These are phyloP conservation scores for Spongispora temasekensis DNA, from an alignment of 1,284 basidiomycete species.

Conservation along the genomic window DNA sequence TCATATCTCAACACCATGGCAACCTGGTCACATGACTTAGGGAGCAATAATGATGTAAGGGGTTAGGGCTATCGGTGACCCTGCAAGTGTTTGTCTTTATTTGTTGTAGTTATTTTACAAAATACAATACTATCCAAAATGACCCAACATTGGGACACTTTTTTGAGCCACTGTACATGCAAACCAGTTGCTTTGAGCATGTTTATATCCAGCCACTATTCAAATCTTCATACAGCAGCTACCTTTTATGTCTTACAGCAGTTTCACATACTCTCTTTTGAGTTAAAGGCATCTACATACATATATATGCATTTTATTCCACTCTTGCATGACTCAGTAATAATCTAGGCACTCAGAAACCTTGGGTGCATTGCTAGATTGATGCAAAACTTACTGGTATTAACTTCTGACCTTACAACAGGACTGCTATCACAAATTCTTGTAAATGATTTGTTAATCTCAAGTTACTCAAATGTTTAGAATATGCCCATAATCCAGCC, in stretches of 20 bases:
- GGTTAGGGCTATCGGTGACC: no score
- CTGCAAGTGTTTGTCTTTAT: no score
- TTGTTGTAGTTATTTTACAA: no score
- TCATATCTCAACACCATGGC: no score
- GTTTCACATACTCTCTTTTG: conserved; percentile 19
- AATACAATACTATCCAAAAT: no score
- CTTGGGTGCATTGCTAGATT: background rate
- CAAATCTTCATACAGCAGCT: conserved; percentile 14
- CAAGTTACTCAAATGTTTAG: conserved; percentile 14
- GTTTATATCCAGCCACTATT: conserved; percentile 4
- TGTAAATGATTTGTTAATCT: conserved; percentile 4
- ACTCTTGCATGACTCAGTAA: conserved; percentile 8
- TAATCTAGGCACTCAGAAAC: background rate
- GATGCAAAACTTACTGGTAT: background rate
- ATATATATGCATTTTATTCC: conserved; percentile 19
- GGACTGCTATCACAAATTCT: conserved; percentile 1
- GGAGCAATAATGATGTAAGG: no score
- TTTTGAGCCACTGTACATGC: no score
- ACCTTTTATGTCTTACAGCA: conserved; percentile 20
- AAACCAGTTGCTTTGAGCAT: background rate
- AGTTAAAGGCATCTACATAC: conserved; percentile 18
- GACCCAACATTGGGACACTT: no score
- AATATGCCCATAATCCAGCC: background rate
- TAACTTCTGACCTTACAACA: background rate
- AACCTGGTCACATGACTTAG: no score